These are phyloP conservation scores for Zostera marina DNA, from an alignment of 116 monocot genomes.

Conservation along the genomic window DNA sequence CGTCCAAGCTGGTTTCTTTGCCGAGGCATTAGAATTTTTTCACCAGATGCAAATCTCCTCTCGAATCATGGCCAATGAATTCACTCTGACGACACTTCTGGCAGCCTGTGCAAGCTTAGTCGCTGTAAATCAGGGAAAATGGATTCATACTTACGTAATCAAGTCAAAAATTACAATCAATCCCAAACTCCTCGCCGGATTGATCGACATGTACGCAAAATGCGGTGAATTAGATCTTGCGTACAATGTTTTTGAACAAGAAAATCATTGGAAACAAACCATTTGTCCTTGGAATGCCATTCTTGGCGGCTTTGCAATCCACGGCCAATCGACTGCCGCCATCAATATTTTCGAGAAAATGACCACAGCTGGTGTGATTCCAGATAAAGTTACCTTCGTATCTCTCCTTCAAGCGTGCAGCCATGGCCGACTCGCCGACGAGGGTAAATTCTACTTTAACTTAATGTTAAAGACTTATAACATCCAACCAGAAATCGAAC, in stretches of 20 bases:
- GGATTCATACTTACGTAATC: slow-evolving; percentile 30
- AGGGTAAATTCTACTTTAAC: slow-evolving; percentile 31
- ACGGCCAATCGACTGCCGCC: slow-evolving; percentile 26
- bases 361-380: slow-evolving; percentile 9
- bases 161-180: slow-evolving; percentile 27
- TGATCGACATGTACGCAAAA: slow-evolving; percentile 50
- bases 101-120: slow-evolving; percentile 36
- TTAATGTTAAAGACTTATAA: slow-evolving; percentile 16
- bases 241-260: slow-evolving; percentile 12
- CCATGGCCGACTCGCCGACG: slow-evolving; percentile 31
- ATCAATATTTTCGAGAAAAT: slow-evolving; percentile 36
- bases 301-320: slow-evolving; percentile 36
- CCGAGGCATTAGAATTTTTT: slow-evolving; percentile 40
- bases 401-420: slow-evolving; percentile 52
- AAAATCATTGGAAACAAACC: slow-evolving; percentile 2
- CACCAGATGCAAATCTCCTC: slow-evolving; percentile 27
- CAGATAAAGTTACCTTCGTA: slow-evolving; percentile 43
- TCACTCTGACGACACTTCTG: slow-evolving; percentile 37
- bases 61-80: slow-evolving; percentile 22
- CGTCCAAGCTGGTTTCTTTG: slow-evolving; percentile 19
- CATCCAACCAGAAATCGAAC: slow-evolving; percentile 38
- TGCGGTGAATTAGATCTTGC: slow-evolving; percentile 27
- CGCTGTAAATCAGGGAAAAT: slow-evolving; percentile 42
- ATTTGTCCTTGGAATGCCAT: slow-evolving; percentile 40
- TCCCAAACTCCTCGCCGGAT: slow-evolving; percentile 28